Percentiles rank a stretch among this genome's conserved stretches.
phyloP scores from a whole-genome alignment of 2,329 filamentous ascomycete genomes.

The Xylariaceae sp. region DNA sequence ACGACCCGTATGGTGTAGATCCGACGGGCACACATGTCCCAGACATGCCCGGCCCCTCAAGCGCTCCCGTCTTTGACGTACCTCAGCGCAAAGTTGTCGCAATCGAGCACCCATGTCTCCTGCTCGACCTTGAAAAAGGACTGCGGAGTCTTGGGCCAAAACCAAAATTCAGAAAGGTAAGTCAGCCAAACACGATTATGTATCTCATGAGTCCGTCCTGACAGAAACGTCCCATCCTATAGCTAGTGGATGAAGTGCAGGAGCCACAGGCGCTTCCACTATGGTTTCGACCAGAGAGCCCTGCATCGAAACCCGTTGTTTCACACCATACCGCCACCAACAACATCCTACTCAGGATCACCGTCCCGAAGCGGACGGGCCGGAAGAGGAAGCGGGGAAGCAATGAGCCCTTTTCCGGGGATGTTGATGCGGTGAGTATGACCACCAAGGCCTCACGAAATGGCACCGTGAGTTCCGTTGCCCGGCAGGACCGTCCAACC shows the following conservation, averaged over 20 bases:
- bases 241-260: conserved; percentile 27
- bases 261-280: conserved; percentile 55
- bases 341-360: conserved; percentile 81
- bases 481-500: conserved; percentile 48
- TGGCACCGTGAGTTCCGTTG: conserved; percentile 38
- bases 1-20: conserved; percentile 6
- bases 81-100: conserved; percentile 37
- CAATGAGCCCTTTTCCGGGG: conserved; percentile 56
- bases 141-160: conserved; percentile 38
- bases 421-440: conserved; percentile 32
- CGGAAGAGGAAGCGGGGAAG: conserved; percentile 80
- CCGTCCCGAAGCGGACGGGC: conserved; percentile 79
- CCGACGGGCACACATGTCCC: conserved; percentile 7
- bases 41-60: conserved; percentile 7
- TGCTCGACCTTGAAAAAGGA: conserved; percentile 39
- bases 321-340: conserved; percentile 72
- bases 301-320: conserved; percentile 68
- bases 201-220: background rate
- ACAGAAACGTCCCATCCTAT: conserved; percentile 6
- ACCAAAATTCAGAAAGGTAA: conserved; percentile 36
- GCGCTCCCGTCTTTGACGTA: conserved; percentile 36
- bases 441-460: conserved; percentile 16
- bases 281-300: conserved; percentile 75
- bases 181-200: background rate
- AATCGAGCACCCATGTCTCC: conserved; percentile 41